A percentile compares a stretch with the other conserved stretches of the same genome.
Evolutionary conservation across 306 rosid genomes (phyloP).

Genomic region (Luffa acutangula): DNA sequence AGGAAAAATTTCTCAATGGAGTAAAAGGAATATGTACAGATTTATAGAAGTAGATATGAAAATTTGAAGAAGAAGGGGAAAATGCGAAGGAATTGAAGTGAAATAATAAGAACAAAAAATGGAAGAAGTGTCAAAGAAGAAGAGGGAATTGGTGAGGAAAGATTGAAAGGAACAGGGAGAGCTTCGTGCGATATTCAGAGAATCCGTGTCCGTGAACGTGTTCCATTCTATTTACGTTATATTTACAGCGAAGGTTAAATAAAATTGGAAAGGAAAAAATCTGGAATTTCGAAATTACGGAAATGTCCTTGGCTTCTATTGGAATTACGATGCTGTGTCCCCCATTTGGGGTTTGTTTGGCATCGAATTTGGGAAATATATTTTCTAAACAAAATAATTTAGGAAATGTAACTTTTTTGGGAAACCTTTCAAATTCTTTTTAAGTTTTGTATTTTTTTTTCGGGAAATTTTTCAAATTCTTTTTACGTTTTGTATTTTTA

Average conservation of each 20-base stretch:
- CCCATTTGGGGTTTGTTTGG: not conserved
- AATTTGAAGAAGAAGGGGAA: not conserved
- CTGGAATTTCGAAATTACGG: not conserved
- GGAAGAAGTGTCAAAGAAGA: constrained; percentile 41
- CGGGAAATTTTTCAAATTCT: too few relatives aligned
- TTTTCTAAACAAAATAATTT: too few relatives aligned
- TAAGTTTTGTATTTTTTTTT: too few relatives aligned
- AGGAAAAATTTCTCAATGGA: not conserved
- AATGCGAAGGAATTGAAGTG: not conserved
- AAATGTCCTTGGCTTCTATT: not conserved
- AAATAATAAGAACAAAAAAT: constrained; percentile 16
- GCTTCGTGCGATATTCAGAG: constrained; percentile 7
- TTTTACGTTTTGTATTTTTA: too few relatives aligned
- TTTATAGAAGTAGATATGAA: not conserved
- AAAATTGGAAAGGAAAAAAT: not conserved
- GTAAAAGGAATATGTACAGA: constrained; percentile 17
- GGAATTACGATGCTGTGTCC: not conserved
- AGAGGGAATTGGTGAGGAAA: constrained; percentile 3
- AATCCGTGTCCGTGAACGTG: not conserved
- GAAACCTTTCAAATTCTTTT: too few relatives aligned
- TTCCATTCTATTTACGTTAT: not conserved
- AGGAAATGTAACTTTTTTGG: too few relatives aligned
- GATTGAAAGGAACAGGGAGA: constrained; percentile 25
- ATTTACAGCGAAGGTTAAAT: not conserved
- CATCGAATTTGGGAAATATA: not conserved